Percentiles rank a stretch among this genome's conserved stretches.
Evolutionary conservation across 306 rosid species (phyloP).

Genomic region (Glycyrrhiza uralensis): DNA sequence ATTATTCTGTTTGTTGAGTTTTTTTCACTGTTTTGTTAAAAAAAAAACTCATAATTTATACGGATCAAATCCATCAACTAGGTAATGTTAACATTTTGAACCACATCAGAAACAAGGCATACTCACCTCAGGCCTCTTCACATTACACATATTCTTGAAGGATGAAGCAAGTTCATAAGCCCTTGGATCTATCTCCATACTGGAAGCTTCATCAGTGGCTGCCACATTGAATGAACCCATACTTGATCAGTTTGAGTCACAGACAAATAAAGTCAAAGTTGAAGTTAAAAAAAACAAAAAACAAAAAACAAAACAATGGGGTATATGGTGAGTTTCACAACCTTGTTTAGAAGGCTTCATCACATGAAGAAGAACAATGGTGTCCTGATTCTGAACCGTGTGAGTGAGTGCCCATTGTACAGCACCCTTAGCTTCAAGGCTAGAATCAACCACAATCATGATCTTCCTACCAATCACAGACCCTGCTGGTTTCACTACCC

Average conservation of each 20-base stretch:
- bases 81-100: background rate
- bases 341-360: conserved; percentile 69
- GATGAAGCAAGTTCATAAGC: conserved; percentile 62
- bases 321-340: conserved; percentile 14
- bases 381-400: conserved; percentile 76
- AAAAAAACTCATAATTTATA: too few relatives aligned
- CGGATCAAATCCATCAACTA: too few relatives aligned
- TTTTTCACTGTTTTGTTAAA: too few relatives aligned
- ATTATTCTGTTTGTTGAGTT: too few relatives aligned
- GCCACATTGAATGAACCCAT: conserved; percentile 4
- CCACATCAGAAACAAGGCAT: background rate
- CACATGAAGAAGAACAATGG: conserved; percentile 68
- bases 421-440: conserved; percentile 78
- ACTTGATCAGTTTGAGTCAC: background rate
- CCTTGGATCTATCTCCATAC: conserved; percentile 54
- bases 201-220: conserved; percentile 48
- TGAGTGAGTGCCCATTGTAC: conserved; percentile 93
- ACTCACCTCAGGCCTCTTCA: conserved; percentile 81
- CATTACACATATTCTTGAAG: conserved; percentile 57
- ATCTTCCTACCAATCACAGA: conserved; percentile 56
- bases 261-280: background rate
- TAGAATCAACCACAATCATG: conserved; percentile 92
- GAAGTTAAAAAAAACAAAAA: too few relatives aligned
- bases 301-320: background rate
- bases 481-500: conserved; percentile 38